A percentile compares a stretch with the other conserved stretches of the same genome.
Conservation (phyloP, 140 eudicot species). For the Cichorium intybus region DNA sequence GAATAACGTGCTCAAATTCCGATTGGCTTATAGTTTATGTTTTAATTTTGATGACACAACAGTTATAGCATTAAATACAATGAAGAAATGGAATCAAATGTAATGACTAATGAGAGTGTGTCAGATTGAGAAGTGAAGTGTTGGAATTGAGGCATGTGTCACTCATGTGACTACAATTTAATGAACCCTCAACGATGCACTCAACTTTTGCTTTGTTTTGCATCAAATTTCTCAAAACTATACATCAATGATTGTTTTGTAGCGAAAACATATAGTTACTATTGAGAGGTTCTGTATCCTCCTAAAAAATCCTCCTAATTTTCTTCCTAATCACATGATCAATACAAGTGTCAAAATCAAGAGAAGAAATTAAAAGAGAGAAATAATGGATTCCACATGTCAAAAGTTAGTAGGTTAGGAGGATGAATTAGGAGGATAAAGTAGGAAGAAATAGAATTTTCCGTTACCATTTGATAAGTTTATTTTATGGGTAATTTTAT, state of each 20-base stretch:
- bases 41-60: constrained; percentile 26
- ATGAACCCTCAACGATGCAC: constrained; percentile 12
- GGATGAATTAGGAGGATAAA: too few relatives aligned
- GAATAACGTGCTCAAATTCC: constrained; percentile 13
- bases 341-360: too few relatives aligned
- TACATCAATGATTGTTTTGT: not conserved
- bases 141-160: constrained; percentile 38
- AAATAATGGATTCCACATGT: too few relatives aligned
- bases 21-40: constrained; percentile 1
- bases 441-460: too few relatives aligned
- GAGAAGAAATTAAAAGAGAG: too few relatives aligned
- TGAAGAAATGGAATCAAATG: constrained; percentile 17
- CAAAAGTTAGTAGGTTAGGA: too few relatives aligned
- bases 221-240: constrained; percentile 18
- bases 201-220: constrained; percentile 22
- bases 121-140: constrained; percentile 25
- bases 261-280: not conserved
- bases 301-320: too few relatives aligned
- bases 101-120: constrained; percentile 9
- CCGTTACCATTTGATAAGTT: too few relatives aligned
- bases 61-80: constrained; percentile 15
- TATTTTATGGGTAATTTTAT: too few relatives aligned
- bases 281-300: too few relatives aligned
- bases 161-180: constrained; percentile 32
- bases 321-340: too few relatives aligned